Percentiles rank a stretch among this genome's conserved stretches.
These are phyloP conservation scores for Nannizzia gypsea DNA, from an alignment of 2,329 filamentous ascomycete species.

Conservation along the genomic window DNA sequence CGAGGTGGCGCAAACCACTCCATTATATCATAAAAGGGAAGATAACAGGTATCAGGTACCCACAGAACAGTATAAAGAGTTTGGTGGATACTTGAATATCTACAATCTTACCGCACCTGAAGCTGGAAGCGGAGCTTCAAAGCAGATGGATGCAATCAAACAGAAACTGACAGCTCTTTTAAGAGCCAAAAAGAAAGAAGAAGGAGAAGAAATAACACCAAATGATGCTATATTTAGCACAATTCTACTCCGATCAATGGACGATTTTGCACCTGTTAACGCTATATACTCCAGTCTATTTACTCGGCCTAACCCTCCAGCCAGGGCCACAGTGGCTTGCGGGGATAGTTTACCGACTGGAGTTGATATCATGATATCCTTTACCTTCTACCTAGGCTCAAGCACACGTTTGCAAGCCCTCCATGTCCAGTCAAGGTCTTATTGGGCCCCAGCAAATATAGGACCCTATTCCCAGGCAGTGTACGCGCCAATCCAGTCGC, in stretches of 20 bases:
- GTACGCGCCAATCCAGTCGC: slow-evolving; percentile 35
- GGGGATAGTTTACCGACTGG: slow-evolving; percentile 52
- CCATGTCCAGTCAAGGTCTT: slow-evolving; percentile 85
- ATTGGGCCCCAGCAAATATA: slow-evolving; percentile 97
- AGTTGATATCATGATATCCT: slow-evolving; percentile 50
- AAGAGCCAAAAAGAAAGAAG: neutral
- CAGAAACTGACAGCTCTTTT: slow-evolving; percentile 17
- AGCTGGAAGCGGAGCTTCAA: slow-evolving; percentile 28
- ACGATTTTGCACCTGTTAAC: slow-evolving; percentile 67
- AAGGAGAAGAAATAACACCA: slow-evolving; percentile 16
- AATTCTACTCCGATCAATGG: slow-evolving; percentile 66
- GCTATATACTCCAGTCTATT: slow-evolving; percentile 65
- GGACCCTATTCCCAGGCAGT: slow-evolving; percentile 92
- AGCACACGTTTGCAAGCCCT: slow-evolving; percentile 41
- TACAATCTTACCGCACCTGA: slow-evolving; percentile 31
- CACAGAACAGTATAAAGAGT: neutral
- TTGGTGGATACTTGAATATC: slow-evolving; percentile 23
- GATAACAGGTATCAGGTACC: neutral
- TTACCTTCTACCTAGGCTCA: slow-evolving; percentile 33
- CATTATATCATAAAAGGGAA: neutral
- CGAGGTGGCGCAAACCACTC: neutral
- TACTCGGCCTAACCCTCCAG: slow-evolving; percentile 64
- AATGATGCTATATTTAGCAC: slow-evolving; percentile 39
- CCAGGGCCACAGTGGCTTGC: slow-evolving; percentile 71
- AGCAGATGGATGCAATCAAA: slow-evolving; percentile 30